phyloP scores from a whole-genome alignment of 1,284 basidiomycete genomes.

The Ganoderma sp. region DNA sequence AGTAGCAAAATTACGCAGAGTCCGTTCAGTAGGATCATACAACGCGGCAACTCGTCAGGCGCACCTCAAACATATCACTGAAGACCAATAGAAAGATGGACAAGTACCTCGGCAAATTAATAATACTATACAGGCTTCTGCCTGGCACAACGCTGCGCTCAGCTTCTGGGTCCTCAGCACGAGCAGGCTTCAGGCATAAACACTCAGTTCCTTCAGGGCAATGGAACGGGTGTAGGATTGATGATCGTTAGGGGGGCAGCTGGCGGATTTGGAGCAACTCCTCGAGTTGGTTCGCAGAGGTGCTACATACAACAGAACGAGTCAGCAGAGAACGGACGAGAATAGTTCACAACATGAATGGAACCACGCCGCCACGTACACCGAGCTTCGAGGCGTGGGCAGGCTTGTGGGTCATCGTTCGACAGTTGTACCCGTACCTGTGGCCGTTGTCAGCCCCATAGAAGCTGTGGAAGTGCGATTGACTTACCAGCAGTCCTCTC shows the following conservation, averaged over 20 bases:
- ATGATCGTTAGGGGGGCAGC: neutral
- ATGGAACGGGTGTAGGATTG: neutral
- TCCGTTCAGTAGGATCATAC: neutral
- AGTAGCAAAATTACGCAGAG: neutral
- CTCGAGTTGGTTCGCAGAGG: conserved; percentile 38
- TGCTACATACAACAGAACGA: conserved; percentile 31
- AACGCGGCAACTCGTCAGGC: neutral
- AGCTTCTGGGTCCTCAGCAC: neutral
- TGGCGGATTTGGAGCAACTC: conserved; percentile 23
- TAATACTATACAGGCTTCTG: neutral
- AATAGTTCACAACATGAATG: neutral
- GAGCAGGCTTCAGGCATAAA: neutral
- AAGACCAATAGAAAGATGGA: neutral
- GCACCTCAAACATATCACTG: neutral
- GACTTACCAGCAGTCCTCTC: conserved; percentile 40
- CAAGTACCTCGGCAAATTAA: neutral
- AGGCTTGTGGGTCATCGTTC: conserved; percentile 38
- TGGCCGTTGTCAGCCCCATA: neutral
- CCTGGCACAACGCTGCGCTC: neutral
- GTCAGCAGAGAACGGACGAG: neutral
- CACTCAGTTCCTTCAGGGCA: neutral
- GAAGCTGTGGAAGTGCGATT: neutral
- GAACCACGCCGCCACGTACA: conserved; percentile 29
- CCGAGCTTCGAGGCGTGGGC: conserved; percentile 38
- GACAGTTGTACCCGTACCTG: conserved; percentile 42